Base-by-base conservation (phyloP, 2,329 filamentous ascomycete species). In the Ascochyta clinopodiicola region DNA sequence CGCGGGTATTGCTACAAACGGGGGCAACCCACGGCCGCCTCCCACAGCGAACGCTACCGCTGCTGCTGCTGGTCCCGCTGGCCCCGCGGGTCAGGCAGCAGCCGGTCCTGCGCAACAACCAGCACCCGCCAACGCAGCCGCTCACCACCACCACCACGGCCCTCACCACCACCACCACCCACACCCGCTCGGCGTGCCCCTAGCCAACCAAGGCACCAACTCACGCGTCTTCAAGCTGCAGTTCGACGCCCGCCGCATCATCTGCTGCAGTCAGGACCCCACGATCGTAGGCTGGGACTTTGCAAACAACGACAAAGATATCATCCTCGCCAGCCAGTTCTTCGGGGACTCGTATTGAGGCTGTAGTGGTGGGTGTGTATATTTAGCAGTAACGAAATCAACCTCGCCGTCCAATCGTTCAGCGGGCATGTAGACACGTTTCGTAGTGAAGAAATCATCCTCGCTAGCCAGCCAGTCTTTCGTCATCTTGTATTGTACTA, bases 211-310 rank as follows among this genome's bases (percentile, higher is more conserved):
- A 47, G 66, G 66, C 27, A 73, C 71, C 17, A 82, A 81, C 32
- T 82, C 85, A 10, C 77, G 95, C 22, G 90, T 99, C 3, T 99
- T 98, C 81, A 99, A 99, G 77, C 81, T 98, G 32, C 95, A 99
- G 74, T 99, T 97, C 65, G 95, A 99, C 72, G 91, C 92, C 0
- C 85, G 92, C 21, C 88, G 93, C 66, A 96, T 99, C 64, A 89
- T 99, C 50, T 97, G 93, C 78, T 97, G 94, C 73, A 95, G 90
- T 61, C 93, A 98, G 74, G 92, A 95, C 52, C 88, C 88, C 35
- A 87, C 89, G 15, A 98, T 99, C 69, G 92, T 98, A 0, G 95
- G 93, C 0, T 99, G 95, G 95, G 95, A 99, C 75, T 99, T 98
- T 81, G 95, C 92, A 56, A 91, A 92, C 64, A 89, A 86, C 4